A percentile compares a stretch with the other conserved stretches of the same genome.
phyloP scores from a whole-genome alignment of 108 stramenopile genomes.

The Conticribra guillardii region DNA sequence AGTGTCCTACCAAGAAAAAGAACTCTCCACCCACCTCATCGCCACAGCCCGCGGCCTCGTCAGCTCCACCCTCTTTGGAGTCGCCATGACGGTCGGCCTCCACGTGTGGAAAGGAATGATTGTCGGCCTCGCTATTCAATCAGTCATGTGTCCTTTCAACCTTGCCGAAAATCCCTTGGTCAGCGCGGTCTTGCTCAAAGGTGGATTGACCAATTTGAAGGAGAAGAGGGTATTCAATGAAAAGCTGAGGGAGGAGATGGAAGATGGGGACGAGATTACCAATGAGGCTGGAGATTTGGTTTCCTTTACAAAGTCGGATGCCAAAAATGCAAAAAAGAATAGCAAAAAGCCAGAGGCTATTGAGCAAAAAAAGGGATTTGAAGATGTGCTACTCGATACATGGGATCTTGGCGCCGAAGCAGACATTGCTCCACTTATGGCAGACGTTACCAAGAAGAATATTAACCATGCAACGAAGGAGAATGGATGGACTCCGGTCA shows the following conservation, averaged over 20 bases:
- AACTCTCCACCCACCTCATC: constrained; percentile 55
- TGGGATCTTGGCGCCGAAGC: constrained; percentile 88
- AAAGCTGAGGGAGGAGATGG: constrained; percentile 67
- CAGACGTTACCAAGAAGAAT: constrained; percentile 66
- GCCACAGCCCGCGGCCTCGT: constrained; percentile 61
- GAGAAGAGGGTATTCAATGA: constrained; percentile 77
- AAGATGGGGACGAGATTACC: constrained; percentile 65
- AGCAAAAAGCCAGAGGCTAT: constrained; percentile 5
- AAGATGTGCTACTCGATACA: constrained; percentile 83
- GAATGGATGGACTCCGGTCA: constrained; percentile 86
- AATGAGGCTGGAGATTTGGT: constrained; percentile 69
- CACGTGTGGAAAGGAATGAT: constrained; percentile 91
- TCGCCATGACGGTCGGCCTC: constrained; percentile 81
- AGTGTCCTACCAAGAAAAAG: constrained; percentile 74
- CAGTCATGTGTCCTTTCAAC: constrained; percentile 85
- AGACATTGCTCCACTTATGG: constrained; percentile 69
- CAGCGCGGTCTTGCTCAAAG: constrained; percentile 60
- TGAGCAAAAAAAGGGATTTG: constrained; percentile 51
- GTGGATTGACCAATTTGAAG: constrained; percentile 48
- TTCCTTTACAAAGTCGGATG: constrained; percentile 38
- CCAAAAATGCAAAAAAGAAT: constrained; percentile 23
- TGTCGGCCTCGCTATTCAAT: constrained; percentile 87
- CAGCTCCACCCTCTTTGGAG: constrained; percentile 75
- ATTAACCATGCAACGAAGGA: constrained; percentile 79
- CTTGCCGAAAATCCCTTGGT: constrained; percentile 74